Base-by-base conservation (phyloP, 2,329 filamentous ascomycete genomes). In the Stenocarpella maydis region DNA sequence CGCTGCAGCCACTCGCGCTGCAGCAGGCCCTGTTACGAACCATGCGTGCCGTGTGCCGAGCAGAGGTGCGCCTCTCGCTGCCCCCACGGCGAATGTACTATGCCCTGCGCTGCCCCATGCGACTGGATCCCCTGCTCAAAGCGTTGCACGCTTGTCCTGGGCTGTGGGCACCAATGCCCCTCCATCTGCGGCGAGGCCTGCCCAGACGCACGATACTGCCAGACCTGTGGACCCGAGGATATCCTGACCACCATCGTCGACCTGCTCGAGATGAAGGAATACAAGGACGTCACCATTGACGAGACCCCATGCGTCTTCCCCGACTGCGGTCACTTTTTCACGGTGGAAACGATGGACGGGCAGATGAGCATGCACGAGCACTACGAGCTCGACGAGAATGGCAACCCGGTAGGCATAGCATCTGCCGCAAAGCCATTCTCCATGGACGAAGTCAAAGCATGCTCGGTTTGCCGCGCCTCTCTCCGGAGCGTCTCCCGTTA, bases 71-170 rank as follows among this genome's bases (percentile, higher is more conserved):
- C 81, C 0, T 90, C 86, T 7, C 72, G 73, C 45, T 71, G 71
- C 19, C 75, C 75, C n/a, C 69, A 71, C n/a, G 71, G 72, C 0
- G 12, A 52, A 2, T 87, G 84, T 65, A 77, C 77, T 0, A 82
- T 88, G 82, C 87, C 87, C 3, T 93, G 91, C 71, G 88, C 89
- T 0, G 90, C 86, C 0, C 90, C 91, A 0, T 94, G 91, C 75
- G 82, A 91, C 72, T 85, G 88, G 78, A 74, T 92, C 0, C 91
- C 91, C 1, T 94, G 91, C 75, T 86, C 85, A 1, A 77, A 83
- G 72, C 82, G 90, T 10, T 94, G 91, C 74, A 74, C 80, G 3
- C 80, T 85, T 34, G 19, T 69, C 0, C 76, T 93, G 4, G 21
- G 31, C 0, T 93, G 91, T 74, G 87, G 87, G 0, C 90, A 92